Percentiles rank a stretch among this genome's conserved stretches.
Evolutionary conservation across 1,139 yeast genomes (phyloP).

Genomic region (Geotrichum carabidarum): DNA sequence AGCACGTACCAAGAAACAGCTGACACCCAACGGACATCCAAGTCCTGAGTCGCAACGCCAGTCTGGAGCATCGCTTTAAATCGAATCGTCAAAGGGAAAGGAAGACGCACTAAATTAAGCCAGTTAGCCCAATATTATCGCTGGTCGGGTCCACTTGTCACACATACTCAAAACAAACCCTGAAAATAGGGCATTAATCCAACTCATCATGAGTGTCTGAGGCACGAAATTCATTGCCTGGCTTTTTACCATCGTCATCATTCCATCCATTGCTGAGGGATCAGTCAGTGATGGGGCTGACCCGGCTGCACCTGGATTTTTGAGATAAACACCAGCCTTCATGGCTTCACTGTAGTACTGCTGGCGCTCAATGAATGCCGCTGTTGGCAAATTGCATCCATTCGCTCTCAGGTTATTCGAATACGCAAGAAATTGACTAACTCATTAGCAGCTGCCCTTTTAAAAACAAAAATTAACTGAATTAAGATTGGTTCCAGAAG

Average conservation of each 20-base stretch:
- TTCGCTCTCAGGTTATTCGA: conserved; percentile 52
- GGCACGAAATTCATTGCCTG: conserved; percentile 82
- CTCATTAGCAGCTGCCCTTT: background rate
- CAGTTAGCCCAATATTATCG: background rate
- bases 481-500: background rate
- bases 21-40: conserved; percentile 91
- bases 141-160: too few species aligned
- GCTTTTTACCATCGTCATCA: conserved; percentile 74
- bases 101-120: conserved; percentile 51
- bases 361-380: conserved; percentile 50
- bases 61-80: conserved; percentile 89
- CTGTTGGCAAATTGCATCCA: conserved; percentile 43
- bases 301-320: conserved; percentile 43
- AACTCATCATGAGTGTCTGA: conserved; percentile 90
- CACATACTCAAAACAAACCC: conserved; percentile 63
- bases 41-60: conserved; percentile 77
- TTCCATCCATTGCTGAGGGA: conserved; percentile 65
- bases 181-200: conserved; percentile 91
- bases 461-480: background rate
- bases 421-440: conserved; percentile 46
- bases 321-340: conserved; percentile 48
- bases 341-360: conserved; percentile 44
- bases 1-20: conserved; percentile 97
- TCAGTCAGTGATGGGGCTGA: conserved; percentile 64
- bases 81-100: conserved; percentile 79